phyloP scores from a whole-genome alignment of 116 monocot genomes.

The Cymodocea nodosa region DNA sequence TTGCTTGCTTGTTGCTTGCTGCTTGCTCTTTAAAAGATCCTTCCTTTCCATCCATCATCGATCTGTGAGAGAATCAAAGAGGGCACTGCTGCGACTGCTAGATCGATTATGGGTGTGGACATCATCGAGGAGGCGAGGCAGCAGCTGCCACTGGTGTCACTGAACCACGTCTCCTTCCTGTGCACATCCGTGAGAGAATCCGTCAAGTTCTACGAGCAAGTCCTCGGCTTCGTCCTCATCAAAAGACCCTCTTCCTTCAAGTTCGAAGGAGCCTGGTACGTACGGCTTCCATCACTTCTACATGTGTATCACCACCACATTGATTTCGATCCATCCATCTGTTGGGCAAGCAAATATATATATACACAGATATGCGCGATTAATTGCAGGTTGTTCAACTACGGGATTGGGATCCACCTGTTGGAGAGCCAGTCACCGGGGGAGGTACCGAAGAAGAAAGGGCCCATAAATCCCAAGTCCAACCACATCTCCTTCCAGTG shows the following conservation, averaged over 20 bases:
- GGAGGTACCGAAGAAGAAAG: constrained; percentile 34
- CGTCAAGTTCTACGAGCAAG: constrained; percentile 46
- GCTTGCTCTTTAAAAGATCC: too few species aligned
- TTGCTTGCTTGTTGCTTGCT: too few species aligned
- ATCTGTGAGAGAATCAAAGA: too few species aligned
- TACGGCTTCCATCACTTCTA: background rate
- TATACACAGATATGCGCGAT: background rate
- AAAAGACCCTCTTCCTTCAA: constrained; percentile 51
- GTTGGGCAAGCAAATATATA: background rate
- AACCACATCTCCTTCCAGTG: constrained; percentile 67
- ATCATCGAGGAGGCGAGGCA: background rate
- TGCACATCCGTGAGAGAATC: constrained; percentile 39
- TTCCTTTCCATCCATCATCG: too few species aligned
- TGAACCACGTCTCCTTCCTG: constrained; percentile 57
- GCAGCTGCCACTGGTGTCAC: constrained; percentile 24
- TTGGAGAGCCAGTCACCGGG: constrained; percentile 31
- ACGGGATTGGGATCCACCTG: constrained; percentile 55
- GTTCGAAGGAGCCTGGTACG: constrained; percentile 55
- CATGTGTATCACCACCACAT: too few species aligned
- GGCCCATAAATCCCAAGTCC: constrained; percentile 48
- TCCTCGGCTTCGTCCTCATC: constrained; percentile 42
- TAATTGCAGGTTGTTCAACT: constrained; percentile 40
- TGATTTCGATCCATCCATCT: background rate
- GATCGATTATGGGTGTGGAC: constrained; percentile 7
- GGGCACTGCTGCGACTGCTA: too few species aligned